phyloP scores from a whole-genome alignment of 805 yeast species.

The Candida corydali region DNA sequence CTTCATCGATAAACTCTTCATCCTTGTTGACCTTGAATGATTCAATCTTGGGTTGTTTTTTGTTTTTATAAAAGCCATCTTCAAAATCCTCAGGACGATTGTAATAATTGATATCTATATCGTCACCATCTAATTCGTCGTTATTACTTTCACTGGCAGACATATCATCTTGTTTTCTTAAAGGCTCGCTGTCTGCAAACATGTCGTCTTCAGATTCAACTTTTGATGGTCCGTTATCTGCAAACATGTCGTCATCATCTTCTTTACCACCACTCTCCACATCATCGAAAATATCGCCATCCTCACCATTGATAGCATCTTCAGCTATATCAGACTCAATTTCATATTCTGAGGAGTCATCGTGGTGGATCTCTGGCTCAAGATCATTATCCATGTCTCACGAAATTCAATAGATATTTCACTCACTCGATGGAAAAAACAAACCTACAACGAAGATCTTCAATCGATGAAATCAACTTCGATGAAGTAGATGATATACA shows the following conservation, averaged over 20 bases:
- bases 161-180: conserved; percentile 22
- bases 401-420: too few species aligned
- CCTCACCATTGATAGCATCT: background rate
- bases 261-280: conserved; percentile 13
- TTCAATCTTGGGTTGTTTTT: conserved; percentile 46
- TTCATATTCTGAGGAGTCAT: conserved; percentile 19
- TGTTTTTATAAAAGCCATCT: conserved; percentile 8
- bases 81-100: conserved; percentile 22
- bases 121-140: conserved; percentile 11
- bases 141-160: conserved; percentile 17
- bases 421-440: too few species aligned
- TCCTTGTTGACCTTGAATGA: conserved; percentile 61
- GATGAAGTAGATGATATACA: conserved; percentile 25
- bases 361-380: too few species aligned
- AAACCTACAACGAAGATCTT: too few species aligned
- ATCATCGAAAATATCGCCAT: background rate
- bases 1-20: conserved; percentile 62
- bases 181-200: conserved; percentile 24
- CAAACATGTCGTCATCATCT: conserved; percentile 46
- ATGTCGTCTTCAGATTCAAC: conserved; percentile 22
- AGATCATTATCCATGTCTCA: too few species aligned
- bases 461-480: background rate
- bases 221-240: conserved; percentile 15
- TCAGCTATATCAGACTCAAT: conserved; percentile 11
- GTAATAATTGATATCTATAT: conserved; percentile 21